Percentiles rank a stretch among this genome's conserved stretches.
These are phyloP conservation scores for Collybia sp. DNA, from an alignment of 768 basidiomycete species.

Conservation along the genomic window DNA sequence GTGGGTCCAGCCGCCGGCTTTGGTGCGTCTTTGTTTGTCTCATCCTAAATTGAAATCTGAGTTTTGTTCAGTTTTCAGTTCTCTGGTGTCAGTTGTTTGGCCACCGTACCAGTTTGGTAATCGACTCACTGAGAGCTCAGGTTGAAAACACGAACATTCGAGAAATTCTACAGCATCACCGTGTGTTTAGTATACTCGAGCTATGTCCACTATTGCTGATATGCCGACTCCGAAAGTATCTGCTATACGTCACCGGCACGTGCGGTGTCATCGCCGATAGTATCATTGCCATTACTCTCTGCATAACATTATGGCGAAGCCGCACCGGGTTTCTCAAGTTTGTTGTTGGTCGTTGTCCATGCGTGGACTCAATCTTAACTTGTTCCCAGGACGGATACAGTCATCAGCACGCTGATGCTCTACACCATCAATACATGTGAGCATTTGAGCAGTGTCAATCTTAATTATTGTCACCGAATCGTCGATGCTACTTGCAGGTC, in stretches of 20 bases:
- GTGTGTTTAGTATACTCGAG: constrained; percentile 9
- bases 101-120: constrained; percentile 15
- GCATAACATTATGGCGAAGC: constrained; percentile 23
- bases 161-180: constrained; percentile 20
- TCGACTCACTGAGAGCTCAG: constrained; percentile 9
- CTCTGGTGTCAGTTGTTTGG: constrained; percentile 7
- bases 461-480: too few species aligned
- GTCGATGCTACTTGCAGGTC: too few species aligned
- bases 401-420: constrained; percentile 38
- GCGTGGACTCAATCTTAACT: not conserved
- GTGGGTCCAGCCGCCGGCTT: constrained; percentile 10
- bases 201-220: not conserved
- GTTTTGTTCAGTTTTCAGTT: not conserved
- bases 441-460: constrained; percentile 6
- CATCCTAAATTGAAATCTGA: too few species aligned
- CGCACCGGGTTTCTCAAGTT: constrained; percentile 25
- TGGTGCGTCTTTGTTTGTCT: constrained; percentile 5
- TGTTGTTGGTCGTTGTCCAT: not conserved
- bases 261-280: constrained; percentile 35
- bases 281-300: constrained; percentile 30
- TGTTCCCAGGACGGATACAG: constrained; percentile 38
- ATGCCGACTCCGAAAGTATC: constrained; percentile 13
- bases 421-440: constrained; percentile 48
- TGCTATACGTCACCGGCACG: constrained; percentile 24
- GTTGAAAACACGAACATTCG: constrained; percentile 18